Evolutionary conservation across 805 yeast genomes (phyloP).

Genomic region (Saturnispora gosingensis): DNA sequence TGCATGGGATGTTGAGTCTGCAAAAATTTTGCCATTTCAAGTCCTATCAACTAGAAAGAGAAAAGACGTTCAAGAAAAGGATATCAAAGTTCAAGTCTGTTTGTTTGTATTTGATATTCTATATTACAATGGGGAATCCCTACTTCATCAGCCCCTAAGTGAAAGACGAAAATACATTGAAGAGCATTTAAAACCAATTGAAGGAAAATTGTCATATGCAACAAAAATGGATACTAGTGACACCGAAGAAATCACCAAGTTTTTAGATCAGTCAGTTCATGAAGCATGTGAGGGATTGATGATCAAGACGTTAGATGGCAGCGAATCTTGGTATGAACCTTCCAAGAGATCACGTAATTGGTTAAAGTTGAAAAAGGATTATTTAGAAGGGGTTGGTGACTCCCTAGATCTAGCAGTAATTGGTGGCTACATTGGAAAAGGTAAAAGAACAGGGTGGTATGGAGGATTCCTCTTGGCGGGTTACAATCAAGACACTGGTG

Average conservation of each 20-base stretch:
- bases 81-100: constrained; percentile 85
- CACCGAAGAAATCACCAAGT: constrained; percentile 65
- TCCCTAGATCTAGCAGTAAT: constrained; percentile 86
- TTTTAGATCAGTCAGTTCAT: constrained; percentile 80
- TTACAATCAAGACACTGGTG: constrained; percentile 85
- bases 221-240: constrained; percentile 61
- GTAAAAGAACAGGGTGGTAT: constrained; percentile 89
- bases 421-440: constrained; percentile 90
- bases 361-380: constrained; percentile 93
- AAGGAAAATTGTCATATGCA: constrained; percentile 80
- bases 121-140: constrained; percentile 61
- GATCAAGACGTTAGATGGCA: constrained; percentile 83
- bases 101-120: constrained; percentile 85
- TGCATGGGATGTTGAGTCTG: constrained; percentile 78
- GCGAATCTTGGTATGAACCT: constrained; percentile 83
- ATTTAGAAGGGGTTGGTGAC: constrained; percentile 91
- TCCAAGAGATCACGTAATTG: constrained; percentile 91
- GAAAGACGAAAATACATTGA: constrained; percentile 60
- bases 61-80: constrained; percentile 80
- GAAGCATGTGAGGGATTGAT: constrained; percentile 92
- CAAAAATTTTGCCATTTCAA: constrained; percentile 90
- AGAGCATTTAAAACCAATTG: constrained; percentile 47
- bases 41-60: constrained; percentile 87
- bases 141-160: constrained; percentile 55
- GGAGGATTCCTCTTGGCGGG: constrained; percentile 92